These are phyloP conservation scores for Dalbergia oliveri DNA, from an alignment of 306 rosid species.

Conservation along the genomic window DNA sequence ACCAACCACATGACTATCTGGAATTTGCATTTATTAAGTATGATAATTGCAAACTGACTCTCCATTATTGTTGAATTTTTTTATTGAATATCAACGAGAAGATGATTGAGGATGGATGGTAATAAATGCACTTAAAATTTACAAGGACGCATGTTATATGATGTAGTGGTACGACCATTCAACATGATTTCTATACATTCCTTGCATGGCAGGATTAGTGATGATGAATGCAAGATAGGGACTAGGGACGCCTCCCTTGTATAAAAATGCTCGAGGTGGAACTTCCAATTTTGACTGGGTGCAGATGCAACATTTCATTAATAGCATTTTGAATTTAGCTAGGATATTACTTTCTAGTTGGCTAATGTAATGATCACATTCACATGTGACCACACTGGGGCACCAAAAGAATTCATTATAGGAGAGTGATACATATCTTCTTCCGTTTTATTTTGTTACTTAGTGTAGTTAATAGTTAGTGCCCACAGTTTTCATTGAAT, in stretches of 20 bases:
- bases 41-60: constrained; percentile 38
- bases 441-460: too few relatives aligned
- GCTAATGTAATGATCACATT: constrained; percentile 32
- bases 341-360: not conserved
- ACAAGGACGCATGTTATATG: not conserved
- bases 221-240: constrained; percentile 3
- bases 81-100: not conserved
- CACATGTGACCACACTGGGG: not conserved
- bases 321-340: constrained; percentile 12
- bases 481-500: not conserved
- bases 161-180: constrained; percentile 41
- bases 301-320: not conserved
- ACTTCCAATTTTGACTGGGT: constrained; percentile 33
- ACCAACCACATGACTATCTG: not conserved
- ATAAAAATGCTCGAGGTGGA: not conserved
- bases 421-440: not conserved
- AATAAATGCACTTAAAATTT: constrained; percentile 45
- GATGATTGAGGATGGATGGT: constrained; percentile 40
- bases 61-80: constrained; percentile 25
- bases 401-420: not conserved
- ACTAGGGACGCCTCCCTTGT: constrained; percentile 12
- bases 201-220: constrained; percentile 42
- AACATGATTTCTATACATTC: constrained; percentile 28
- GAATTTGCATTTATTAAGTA: constrained; percentile 59
- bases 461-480: not conserved